A percentile compares a stretch with the other conserved stretches of the same genome.
Evolutionary conservation across 768 basidiomycete species (phyloP).

Genomic region (Xerocomellus amylosporus): DNA sequence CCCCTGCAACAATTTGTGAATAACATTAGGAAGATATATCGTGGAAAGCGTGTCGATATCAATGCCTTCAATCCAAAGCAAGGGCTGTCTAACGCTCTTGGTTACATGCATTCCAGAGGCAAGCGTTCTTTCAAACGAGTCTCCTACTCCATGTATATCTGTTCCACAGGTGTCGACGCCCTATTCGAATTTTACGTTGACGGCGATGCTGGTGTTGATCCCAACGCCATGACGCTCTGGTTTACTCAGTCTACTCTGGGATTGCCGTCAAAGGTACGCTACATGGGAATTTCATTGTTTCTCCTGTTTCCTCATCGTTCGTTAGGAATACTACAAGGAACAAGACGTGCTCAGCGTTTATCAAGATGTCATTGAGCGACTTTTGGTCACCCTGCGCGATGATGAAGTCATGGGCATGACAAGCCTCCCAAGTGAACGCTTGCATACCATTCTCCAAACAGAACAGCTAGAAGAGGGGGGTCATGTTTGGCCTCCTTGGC

Average conservation of each 20-base stretch:
- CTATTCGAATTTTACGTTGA: constrained; percentile 83
- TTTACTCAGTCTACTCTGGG: constrained; percentile 79
- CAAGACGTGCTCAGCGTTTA: constrained; percentile 67
- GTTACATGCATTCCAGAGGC: constrained; percentile 88
- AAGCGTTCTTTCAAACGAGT: constrained; percentile 15
- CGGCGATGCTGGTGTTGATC: constrained; percentile 83
- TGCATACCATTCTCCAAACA: constrained; percentile 36
- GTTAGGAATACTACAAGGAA: constrained; percentile 88
- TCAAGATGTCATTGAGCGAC: constrained; percentile 58
- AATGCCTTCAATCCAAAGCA: constrained; percentile 36
- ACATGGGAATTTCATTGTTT: background rate
- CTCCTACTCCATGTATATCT: background rate
- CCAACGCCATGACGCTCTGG: constrained; percentile 83
- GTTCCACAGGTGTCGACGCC: constrained; percentile 60
- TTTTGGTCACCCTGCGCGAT: constrained; percentile 61
- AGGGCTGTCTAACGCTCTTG: constrained; percentile 77
- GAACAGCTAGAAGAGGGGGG: constrained; percentile 34
- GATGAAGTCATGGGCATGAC: constrained; percentile 27
- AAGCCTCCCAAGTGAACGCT: constrained; percentile 6
- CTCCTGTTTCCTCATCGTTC: background rate
- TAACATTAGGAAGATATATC: constrained; percentile 57
- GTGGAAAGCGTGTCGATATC: constrained; percentile 47
- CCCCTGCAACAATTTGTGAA: constrained; percentile 71
- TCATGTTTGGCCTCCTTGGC: constrained; percentile 72
- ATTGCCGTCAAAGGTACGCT: constrained; percentile 77